Evolutionary conservation across 2,329 filamentous ascomycete genomes (phyloP), one percentile per base, ranked within the genome.

Genomic region (Fusarium poae): DNA sequence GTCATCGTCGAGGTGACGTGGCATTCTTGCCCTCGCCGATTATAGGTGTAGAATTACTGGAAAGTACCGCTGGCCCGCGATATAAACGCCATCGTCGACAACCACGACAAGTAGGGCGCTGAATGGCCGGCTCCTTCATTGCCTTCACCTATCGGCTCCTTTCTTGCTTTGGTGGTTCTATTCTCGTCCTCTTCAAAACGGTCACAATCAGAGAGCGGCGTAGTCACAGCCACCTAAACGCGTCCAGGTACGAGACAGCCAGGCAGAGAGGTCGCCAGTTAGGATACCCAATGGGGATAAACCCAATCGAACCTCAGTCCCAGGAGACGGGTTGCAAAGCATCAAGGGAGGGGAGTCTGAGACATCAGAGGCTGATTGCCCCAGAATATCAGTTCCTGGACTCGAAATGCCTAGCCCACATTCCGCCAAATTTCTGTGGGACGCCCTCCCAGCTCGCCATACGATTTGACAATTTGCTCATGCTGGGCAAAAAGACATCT

Each of bases 251-350:
- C 50, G 46, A 61, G 46, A 51, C 57, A 53, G 45, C 23, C 43
- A 57, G 46, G 49, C 35, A 43, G 35, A 46, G 60, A 50, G 59
- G 49, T 60, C 48, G 11, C 54, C 39, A 16, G 55, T 53, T 50
- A 59, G 27, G 43, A 65, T 63, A 64, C 55, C 44, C 42, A 68
- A 61, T 71, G 58, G 68, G 62, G 73, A 70, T 70, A 62, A 71
- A 62, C 52, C 64, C 71, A 74, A 73, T 68, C 61, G 58, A 62
- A 57, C 62, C 65, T 53, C 51, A 48, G 58, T 51, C 53, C 65
- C 65, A 67, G 49, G 57, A 54, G 62, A 71, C 64, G 61, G 67
- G 65, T 61, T 54, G 42, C 66, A 30, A 52, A 69, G 64, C 71
- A 71, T 73, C 74, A 75, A 74, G 39, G 45, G 49, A 29, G 60